Evolutionary conservation across 768 basidiomycete species (phyloP), one percentile per base, ranked within the genome.

Genomic region (Omphalotus guepiniiformis): DNA sequence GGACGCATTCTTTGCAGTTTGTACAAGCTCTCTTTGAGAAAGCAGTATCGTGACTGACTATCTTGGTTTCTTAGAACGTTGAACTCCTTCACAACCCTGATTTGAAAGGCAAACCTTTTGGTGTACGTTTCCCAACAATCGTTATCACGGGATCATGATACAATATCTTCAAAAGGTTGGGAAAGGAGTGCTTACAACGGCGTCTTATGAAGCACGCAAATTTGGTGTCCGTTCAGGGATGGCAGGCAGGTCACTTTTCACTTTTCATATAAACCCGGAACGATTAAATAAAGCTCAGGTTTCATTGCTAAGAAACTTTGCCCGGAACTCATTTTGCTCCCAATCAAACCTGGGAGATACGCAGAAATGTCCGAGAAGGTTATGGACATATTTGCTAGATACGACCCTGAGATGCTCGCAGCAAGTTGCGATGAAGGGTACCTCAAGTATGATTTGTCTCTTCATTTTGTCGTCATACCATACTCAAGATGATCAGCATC

Each of bases 281-380:
- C n/a, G 8, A 8, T 48, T 32, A 34, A 22, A 23, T 6, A 11
- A 9, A 3, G 5, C 25, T 38, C 42, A 89, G 93, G 82, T 42
- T 95, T 93, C 63, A 83, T 98, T 36, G 95, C 95, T 13, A 86
- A 84, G 71, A 95, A 92, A 59, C 78, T 99, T 7, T 97, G 93
- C 60, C 93, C 96, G 3, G 80, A 93, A 6, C 78, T 99, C 15
- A 80, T 90, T 30, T 67, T 89, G 36, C 72, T 94, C 35, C 19
- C 34, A 12, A 47, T 53, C 6, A 45, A 46, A 13, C 34, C 28
- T 6, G 56, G 69, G 11, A 74, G 80, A 38, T 92, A 92, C 54
- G 70, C 67, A 23, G 85, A 88, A 51, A 76, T 86, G 71, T 91
- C 89, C 3, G 55, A 66, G 30, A 77, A 70, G 53, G 83, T 96